Conservation (phyloP, 2,329 filamentous ascomycete species). For the Curvularia spicifera region DNA sequence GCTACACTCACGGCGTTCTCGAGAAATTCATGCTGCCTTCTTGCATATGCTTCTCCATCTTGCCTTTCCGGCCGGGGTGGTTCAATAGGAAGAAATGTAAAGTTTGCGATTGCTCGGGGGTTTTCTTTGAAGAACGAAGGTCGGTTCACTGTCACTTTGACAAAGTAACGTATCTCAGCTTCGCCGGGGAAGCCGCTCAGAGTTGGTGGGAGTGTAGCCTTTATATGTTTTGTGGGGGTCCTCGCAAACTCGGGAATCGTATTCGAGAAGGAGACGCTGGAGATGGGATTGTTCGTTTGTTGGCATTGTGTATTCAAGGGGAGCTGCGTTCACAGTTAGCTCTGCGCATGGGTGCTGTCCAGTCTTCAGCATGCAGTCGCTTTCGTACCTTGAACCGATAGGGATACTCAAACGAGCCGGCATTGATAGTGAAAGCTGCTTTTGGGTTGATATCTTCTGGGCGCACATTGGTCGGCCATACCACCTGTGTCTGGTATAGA, state of each 20-base stretch:
- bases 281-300: constrained; percentile 45
- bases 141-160: constrained; percentile 94
- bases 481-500: constrained; percentile 73
- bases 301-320: constrained; percentile 75
- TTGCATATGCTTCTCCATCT: constrained; percentile 82
- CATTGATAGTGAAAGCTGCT: constrained; percentile 64
- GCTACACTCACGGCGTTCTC: constrained; percentile 37
- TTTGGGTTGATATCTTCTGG: constrained; percentile 52
- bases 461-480: constrained; percentile 67
- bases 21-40: constrained; percentile 69
- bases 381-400: constrained; percentile 77
- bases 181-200: constrained; percentile 84
- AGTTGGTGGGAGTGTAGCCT: constrained; percentile 85
- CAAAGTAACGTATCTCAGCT: constrained; percentile 90
- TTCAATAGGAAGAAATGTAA: constrained; percentile 93
- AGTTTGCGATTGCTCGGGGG: constrained; percentile 64
- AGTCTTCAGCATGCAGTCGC: neutral
- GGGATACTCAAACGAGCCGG: constrained; percentile 76
- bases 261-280: constrained; percentile 54
- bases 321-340: constrained; percentile 41
- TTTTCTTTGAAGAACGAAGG: constrained; percentile 91
- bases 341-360: neutral
- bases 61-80: constrained; percentile 73
- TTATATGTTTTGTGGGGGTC: constrained; percentile 69
- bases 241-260: constrained; percentile 54